Conservation (phyloP, 2,329 filamentous ascomycete species). For the Amphichorda felina region DNA sequence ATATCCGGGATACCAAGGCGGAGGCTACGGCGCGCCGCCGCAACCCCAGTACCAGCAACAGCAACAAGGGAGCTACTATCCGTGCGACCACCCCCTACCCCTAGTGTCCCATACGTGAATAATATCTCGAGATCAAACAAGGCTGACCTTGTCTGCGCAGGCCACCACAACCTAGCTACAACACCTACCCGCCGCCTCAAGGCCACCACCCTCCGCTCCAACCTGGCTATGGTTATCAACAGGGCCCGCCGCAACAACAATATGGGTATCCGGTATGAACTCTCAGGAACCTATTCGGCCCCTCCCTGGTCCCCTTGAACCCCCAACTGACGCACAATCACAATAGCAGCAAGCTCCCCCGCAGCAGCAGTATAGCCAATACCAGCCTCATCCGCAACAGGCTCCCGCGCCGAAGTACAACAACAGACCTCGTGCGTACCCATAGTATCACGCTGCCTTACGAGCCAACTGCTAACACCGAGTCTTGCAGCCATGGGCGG, state of each 20-base stretch:
- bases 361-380: conserved; percentile 29
- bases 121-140: conserved; percentile 8
- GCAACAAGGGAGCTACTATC: conserved; percentile 32
- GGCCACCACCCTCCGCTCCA: conserved; percentile 29
- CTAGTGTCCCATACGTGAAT: too few relatives aligned
- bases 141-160: conserved; percentile 11
- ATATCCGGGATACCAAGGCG: conserved; percentile 45
- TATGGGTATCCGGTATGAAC: conserved; percentile 27
- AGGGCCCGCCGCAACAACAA: conserved; percentile 35
- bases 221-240: conserved; percentile 17
- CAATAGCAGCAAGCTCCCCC: conserved; percentile 19
- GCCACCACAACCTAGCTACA: conserved; percentile 31
- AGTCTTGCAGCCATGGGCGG: not conserved
- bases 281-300: too few relatives aligned
- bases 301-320: too few relatives aligned
- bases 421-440: conserved; percentile 31
- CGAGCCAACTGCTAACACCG: conserved; percentile 1
- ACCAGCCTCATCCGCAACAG: conserved; percentile 21
- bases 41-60: conserved; percentile 27
- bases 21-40: conserved; percentile 25
- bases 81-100: conserved; percentile 24
- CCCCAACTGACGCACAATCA: not conserved
- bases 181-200: conserved; percentile 31
- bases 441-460: not conserved
- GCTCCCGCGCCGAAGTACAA: conserved; percentile 28